Evolutionary conservation across 2,329 filamentous ascomycete genomes (phyloP), one percentile per base, ranked within the genome.

Genomic region (Aspergillus fijiensis): DNA sequence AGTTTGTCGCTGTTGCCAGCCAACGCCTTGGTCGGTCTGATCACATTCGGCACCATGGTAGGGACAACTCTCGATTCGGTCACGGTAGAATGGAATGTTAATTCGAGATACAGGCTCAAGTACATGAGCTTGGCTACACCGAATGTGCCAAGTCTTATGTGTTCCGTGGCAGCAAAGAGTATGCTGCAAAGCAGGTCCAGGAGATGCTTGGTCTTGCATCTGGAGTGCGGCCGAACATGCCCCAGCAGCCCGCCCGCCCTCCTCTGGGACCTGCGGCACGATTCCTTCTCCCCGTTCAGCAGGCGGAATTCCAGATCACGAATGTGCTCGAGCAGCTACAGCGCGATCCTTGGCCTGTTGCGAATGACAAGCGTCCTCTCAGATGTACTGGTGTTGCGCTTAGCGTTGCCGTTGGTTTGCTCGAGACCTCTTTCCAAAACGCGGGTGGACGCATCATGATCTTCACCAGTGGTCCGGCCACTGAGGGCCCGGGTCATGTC

Each of bases 121-220:
- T 99, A 19, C 95, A 99, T 75, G 95, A 99, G 79, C 91, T 99
- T 67, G 95, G 95, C 58, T 99, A 99, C 74, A 93, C 91, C 58
- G 95, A 98, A 78, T 99, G 95, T 78, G 92, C 95, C 66, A 99
- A 98, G 79, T 97, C 94, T 5, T 99, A 97, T 72, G 95, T 99
- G 48, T 99, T 99, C 84, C 87, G 94, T 59, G 95, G 95, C 45
- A 97, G 88, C 82, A 99, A 98, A 82, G 95, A 99, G 72, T 99
- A 99, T 77, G 85, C 88, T n/a, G 91, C 93, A 57, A 98, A 98
- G 80, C 93, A 98, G 75, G 92, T 99, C n/a, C 94, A 98, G 77
- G 95, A 99, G 73, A 99, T 99, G 95, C 88, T 99, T 54, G 95
- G 93, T 29, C 83, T 88, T 51, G 85, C 89, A 21, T 82, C 90